Evolutionary conservation across 1,284 basidiomycete species (phyloP).

Genomic region (Coniferiporia weirii): DNA sequence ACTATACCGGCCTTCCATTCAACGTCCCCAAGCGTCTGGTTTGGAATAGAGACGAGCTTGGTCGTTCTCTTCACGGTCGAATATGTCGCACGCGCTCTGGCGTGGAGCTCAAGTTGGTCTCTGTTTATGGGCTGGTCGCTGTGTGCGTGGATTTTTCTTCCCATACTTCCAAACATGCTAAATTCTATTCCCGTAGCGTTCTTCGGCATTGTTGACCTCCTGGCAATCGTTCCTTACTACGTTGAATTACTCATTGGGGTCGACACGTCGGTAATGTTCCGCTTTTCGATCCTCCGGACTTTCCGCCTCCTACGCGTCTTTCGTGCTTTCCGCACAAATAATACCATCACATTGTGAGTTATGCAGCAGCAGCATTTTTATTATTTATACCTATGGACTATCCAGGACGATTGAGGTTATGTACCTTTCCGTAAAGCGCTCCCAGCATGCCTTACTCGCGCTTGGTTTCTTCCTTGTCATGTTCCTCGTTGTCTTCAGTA

Average conservation of each 20-base stretch:
- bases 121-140: slow-evolving; percentile 59
- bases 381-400: background rate
- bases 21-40: slow-evolving; percentile 67
- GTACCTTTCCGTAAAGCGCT: slow-evolving; percentile 82
- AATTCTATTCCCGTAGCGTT: slow-evolving; percentile 49
- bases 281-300: slow-evolving; percentile 82
- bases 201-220: slow-evolving; percentile 78
- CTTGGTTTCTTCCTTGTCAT: slow-evolving; percentile 86
- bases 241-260: slow-evolving; percentile 78
- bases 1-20: slow-evolving; percentile 80
- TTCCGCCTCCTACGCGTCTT: slow-evolving; percentile 84
- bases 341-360: slow-evolving; percentile 71
- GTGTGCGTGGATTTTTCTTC: slow-evolving; percentile 42
- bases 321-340: slow-evolving; percentile 79
- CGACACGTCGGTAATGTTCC: slow-evolving; percentile 84
- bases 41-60: slow-evolving; percentile 69
- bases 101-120: slow-evolving; percentile 60
- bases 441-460: slow-evolving; percentile 80
- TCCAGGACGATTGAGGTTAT: slow-evolving; percentile 85
- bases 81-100: slow-evolving; percentile 58
- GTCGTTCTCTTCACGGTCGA: slow-evolving; percentile 83
- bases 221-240: slow-evolving; percentile 84
- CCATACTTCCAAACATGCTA: slow-evolving; percentile 1
- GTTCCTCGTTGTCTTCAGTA: slow-evolving; percentile 82
- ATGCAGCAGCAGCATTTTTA: background rate